Evolutionary conservation across 192 early-diverging fungal species (phyloP).

Genomic region (Phlyctochytrium arcticum): DNA sequence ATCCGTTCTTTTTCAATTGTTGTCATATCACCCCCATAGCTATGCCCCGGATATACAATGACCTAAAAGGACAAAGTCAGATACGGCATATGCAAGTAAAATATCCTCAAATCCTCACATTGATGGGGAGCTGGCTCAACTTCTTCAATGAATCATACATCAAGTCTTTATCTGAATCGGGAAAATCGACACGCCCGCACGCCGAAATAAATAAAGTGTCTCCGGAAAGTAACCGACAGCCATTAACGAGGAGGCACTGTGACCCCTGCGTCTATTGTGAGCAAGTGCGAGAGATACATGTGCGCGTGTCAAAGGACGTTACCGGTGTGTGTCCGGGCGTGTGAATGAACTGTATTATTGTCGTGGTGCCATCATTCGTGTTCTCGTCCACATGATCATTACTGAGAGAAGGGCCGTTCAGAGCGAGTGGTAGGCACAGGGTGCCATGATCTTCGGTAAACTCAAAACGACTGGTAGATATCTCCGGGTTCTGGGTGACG

Average conservation of each 20-base stretch:
- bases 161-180: conserved; percentile 59
- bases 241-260: conserved; percentile 78
- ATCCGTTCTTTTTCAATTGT: conserved; percentile 64
- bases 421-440: conserved; percentile 35
- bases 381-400: neutral
- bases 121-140: conserved; percentile 49
- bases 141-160: conserved; percentile 74
- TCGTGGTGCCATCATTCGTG: neutral
- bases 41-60: conserved; percentile 86
- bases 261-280: conserved; percentile 39
- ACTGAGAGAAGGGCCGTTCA: conserved; percentile 1
- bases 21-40: conserved; percentile 80
- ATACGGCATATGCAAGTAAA: neutral
- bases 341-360: conserved; percentile 69
- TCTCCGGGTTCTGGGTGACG: conserved; percentile 62
- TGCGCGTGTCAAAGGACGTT: neutral
- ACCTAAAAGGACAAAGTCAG: conserved; percentile 34
- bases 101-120: conserved; percentile 1
- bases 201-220: conserved; percentile 79
- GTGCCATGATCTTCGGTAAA: conserved; percentile 57
- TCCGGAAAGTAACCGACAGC: conserved; percentile 70
- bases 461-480: conserved; percentile 48
- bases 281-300: neutral
- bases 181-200: conserved; percentile 80
- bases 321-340: conserved; percentile 90